phyloP scores from a whole-genome alignment of 2,329 filamentous ascomycete genomes.

The Phyllosticta citrichinensis region DNA sequence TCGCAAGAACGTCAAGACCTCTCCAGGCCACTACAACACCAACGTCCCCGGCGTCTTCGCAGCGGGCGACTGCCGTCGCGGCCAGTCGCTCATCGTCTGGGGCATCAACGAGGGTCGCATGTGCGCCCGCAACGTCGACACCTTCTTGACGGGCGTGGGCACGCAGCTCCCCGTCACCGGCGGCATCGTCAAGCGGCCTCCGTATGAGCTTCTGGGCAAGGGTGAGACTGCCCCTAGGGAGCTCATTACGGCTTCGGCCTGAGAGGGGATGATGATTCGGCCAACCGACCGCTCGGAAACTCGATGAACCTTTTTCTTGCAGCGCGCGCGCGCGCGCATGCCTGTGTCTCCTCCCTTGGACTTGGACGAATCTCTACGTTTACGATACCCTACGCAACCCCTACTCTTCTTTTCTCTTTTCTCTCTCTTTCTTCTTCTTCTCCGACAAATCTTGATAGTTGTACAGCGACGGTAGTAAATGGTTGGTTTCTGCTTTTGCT shows the following conservation, averaged over 20 bases:
- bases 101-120: constrained; percentile 96
- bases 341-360: not conserved
- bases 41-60: constrained; percentile 85
- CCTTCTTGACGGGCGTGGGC: constrained; percentile 66
- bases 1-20: constrained; percentile 93
- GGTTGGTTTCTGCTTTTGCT: not conserved
- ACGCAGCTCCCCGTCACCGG: constrained; percentile 81
- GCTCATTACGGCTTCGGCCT: constrained; percentile 28
- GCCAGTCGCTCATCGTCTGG: constrained; percentile 95
- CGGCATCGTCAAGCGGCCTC: constrained; percentile 80
- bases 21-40: constrained; percentile 76
- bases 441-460: not conserved
- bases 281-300: not conserved
- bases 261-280: not conserved
- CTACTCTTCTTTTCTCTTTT: not conserved
- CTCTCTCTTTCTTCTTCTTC: not conserved
- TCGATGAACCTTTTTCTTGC: not conserved
- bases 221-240: constrained; percentile 26
- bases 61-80: constrained; percentile 87
- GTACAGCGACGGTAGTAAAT: not conserved
- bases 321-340: not conserved
- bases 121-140: constrained; percentile 82
- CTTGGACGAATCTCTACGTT: not conserved
- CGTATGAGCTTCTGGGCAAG: constrained; percentile 54
- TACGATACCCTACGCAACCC: not conserved